A percentile compares a stretch with the other conserved stretches of the same genome.
These are phyloP conservation scores for Fusarium sp. DNA, from an alignment of 2,329 filamentous ascomycete species.

Conservation along the genomic window DNA sequence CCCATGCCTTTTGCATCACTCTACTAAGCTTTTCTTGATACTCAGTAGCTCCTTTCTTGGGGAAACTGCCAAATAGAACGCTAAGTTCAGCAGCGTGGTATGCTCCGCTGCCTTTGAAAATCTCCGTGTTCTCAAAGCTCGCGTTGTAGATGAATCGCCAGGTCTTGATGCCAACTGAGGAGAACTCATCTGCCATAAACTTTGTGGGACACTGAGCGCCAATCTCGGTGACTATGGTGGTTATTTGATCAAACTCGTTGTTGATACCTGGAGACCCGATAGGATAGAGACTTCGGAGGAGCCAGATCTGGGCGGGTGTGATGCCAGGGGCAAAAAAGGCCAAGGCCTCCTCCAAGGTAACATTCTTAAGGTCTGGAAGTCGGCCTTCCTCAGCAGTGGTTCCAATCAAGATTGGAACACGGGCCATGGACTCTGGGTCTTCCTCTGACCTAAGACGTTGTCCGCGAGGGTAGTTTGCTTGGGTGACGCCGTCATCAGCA, in stretches of 20 bases:
- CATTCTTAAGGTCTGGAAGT: slow-evolving; percentile 9
- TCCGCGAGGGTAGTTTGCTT: slow-evolving; percentile 24
- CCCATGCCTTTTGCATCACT: slow-evolving; percentile 47
- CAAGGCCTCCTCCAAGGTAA: slow-evolving; percentile 5
- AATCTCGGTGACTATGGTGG: slow-evolving; percentile 38
- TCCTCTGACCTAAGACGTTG: slow-evolving; percentile 25
- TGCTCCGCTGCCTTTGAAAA: slow-evolving; percentile 53
- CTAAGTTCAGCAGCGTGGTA: slow-evolving; percentile 61
- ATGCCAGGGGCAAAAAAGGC: neutral
- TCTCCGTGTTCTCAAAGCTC: slow-evolving; percentile 61
- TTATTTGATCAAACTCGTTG: slow-evolving; percentile 33
- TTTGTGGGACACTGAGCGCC: slow-evolving; percentile 38
- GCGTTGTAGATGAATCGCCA: slow-evolving; percentile 62
- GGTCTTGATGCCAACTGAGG: slow-evolving; percentile 49
- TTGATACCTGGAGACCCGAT: slow-evolving; percentile 29
- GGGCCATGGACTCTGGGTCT: slow-evolving; percentile 22
- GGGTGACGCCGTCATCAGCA: slow-evolving; percentile 40
- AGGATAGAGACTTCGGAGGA: slow-evolving; percentile 27
- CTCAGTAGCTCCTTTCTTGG: slow-evolving; percentile 20
- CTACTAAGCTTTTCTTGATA: slow-evolving; percentile 37
- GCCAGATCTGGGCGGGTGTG: neutral
- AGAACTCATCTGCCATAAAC: slow-evolving; percentile 49
- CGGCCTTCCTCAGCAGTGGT: slow-evolving; percentile 41
- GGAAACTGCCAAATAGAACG: slow-evolving; percentile 58
- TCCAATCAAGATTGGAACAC: slow-evolving; percentile 42